Conservation (phyloP, 345 rosid species). For the Lepidium didymum region DNA sequence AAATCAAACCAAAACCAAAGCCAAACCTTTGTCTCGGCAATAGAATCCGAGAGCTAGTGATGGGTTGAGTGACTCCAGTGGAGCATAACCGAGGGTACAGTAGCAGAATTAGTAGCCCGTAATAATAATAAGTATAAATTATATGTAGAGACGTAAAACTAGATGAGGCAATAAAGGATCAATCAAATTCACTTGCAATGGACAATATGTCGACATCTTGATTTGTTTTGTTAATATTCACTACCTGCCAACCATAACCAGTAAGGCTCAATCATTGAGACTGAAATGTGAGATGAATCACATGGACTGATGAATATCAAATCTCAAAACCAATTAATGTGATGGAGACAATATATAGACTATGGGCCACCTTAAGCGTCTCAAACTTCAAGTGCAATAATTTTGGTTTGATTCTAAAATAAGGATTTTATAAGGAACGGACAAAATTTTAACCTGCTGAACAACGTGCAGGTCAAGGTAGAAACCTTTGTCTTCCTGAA, state of each 20-base stretch:
- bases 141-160: neutral
- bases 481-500: conserved; percentile 73
- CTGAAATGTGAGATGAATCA: neutral
- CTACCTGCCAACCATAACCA: conserved; percentile 42
- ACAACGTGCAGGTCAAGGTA: conserved; percentile 92
- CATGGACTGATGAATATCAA: conserved; percentile 15
- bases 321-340: neutral
- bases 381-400: neutral
- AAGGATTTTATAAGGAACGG: neutral
- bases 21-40: conserved; percentile 73
- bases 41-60: conserved; percentile 88
- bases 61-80: conserved; percentile 73
- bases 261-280: conserved; percentile 13
- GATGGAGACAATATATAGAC: neutral
- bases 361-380: conserved; percentile 14
- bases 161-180: neutral
- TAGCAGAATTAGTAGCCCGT: conserved; percentile 13
- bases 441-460: conserved; percentile 38
- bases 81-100: conserved; percentile 56
- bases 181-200: conserved; percentile 57
- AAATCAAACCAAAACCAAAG: too few species aligned
- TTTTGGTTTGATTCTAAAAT: neutral
- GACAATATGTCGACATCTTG: conserved; percentile 69
- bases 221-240: conserved; percentile 42
- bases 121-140: neutral